Conservation (phyloP, 2,329 filamentous ascomycete genomes). For the Claviceps maximensis region DNA sequence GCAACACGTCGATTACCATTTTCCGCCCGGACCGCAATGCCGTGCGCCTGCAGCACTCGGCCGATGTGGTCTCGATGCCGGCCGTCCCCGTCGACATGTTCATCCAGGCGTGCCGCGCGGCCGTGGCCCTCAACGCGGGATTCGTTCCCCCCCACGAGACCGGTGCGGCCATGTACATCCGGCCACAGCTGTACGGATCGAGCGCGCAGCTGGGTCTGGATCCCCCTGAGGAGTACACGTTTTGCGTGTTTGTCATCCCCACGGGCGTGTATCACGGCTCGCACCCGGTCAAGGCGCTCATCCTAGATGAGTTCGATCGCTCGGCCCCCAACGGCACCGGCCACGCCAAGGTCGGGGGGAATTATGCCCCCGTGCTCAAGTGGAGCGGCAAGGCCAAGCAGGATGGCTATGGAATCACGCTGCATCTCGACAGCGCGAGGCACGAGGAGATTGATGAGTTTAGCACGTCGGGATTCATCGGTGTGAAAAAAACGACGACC, state of each 20-base stretch:
- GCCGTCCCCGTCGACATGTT: slow-evolving; percentile 66
- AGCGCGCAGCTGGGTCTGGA: slow-evolving; percentile 75
- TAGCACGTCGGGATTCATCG: slow-evolving; percentile 86
- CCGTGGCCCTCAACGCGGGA: slow-evolving; percentile 77
- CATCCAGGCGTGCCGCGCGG: slow-evolving; percentile 60
- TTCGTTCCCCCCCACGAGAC: slow-evolving; percentile 84
- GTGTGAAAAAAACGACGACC: slow-evolving; percentile 42
- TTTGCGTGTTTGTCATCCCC: slow-evolving; percentile 79
- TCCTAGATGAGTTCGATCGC: slow-evolving; percentile 88
- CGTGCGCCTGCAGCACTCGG: slow-evolving; percentile 69
- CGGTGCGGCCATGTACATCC: slow-evolving; percentile 84
- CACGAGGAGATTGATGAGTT: slow-evolving; percentile 90
- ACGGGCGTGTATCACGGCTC: slow-evolving; percentile 90
- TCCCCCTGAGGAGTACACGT: slow-evolving; percentile 84
- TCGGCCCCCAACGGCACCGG: slow-evolving; percentile 85
- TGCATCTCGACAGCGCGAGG: slow-evolving; percentile 79
- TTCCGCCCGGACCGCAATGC: slow-evolving; percentile 86
- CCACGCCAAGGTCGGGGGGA: slow-evolving; percentile 86
- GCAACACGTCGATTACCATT: slow-evolving; percentile 58
- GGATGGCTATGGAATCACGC: slow-evolving; percentile 82
- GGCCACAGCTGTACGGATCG: slow-evolving; percentile 77
- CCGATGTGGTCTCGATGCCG: slow-evolving; percentile 72
- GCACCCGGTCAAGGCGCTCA: slow-evolving; percentile 72
- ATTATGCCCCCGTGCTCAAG: slow-evolving; percentile 83
- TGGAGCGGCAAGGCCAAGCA: slow-evolving; percentile 71